phyloP scores from a whole-genome alignment of 1,139 yeast genomes.

The Pichia kudriavzevii region DNA sequence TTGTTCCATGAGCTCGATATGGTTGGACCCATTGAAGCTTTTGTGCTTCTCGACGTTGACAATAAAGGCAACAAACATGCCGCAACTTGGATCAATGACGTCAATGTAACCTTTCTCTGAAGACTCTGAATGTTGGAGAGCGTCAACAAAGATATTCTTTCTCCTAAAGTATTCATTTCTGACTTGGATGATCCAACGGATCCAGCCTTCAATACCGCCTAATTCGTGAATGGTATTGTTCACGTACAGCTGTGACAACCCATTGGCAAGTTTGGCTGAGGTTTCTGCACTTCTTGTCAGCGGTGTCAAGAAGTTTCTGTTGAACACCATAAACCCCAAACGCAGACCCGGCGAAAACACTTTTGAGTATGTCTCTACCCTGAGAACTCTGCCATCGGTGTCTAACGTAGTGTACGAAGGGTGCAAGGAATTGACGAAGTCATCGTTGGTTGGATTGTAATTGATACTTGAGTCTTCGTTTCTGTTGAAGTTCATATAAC shows the following conservation, averaged over 20 bases:
- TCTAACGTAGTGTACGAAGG: constrained; percentile 69
- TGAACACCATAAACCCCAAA: constrained; percentile 75
- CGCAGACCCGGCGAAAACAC: constrained; percentile 83
- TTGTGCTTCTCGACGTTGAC: constrained; percentile 36
- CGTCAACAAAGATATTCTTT: constrained; percentile 39
- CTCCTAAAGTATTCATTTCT: constrained; percentile 52
- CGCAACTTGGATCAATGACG: constrained; percentile 61
- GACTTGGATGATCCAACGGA: constrained; percentile 55
- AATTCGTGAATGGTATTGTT: constrained; percentile 31
- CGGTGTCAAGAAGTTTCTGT: constrained; percentile 42
- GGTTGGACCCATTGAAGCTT: constrained; percentile 12
- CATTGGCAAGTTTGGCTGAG: constrained; percentile 41
- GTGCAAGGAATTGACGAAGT: constrained; percentile 46
- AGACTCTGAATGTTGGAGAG: constrained; percentile 31
- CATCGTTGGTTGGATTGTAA: constrained; percentile 37
- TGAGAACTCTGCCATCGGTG: constrained; percentile 69
- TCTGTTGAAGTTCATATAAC: constrained; percentile 39
- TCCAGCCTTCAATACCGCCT: constrained; percentile 58
- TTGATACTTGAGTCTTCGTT: constrained; percentile 22
- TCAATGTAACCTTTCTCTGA: constrained; percentile 33
- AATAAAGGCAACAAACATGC: constrained; percentile 66
- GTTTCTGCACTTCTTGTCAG: constrained; percentile 32
- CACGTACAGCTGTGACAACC: constrained; percentile 36
- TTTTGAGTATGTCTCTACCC: constrained; percentile 83
- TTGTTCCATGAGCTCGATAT: constrained; percentile 19